Percentiles rank a stretch among this genome's conserved stretches.
These are phyloP conservation scores for Boletus sp. DNA, from an alignment of 768 basidiomycete species.

Conservation along the genomic window DNA sequence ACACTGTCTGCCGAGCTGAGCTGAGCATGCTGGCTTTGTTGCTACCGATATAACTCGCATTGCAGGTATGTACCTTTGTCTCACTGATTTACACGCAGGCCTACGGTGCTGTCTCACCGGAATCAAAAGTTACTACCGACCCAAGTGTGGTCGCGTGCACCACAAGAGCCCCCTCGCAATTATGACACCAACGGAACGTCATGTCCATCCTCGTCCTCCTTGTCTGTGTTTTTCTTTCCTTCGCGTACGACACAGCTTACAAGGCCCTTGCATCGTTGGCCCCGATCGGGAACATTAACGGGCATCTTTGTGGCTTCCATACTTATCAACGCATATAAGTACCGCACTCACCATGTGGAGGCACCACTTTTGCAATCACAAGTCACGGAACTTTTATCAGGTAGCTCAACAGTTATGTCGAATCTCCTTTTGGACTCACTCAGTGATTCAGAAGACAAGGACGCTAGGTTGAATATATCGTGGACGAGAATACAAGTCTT, in stretches of 20 bases:
- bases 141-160: neutral
- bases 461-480: constrained; percentile 50
- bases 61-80: too few species aligned
- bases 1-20: too few species aligned
- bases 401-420: neutral
- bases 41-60: too few species aligned
- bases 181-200: constrained; percentile 2
- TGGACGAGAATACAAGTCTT: constrained; percentile 35
- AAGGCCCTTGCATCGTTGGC: constrained; percentile 31
- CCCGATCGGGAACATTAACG: constrained; percentile 34
- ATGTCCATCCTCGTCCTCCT: too few species aligned
- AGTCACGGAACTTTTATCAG: constrained; percentile 40
- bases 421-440: constrained; percentile 31
- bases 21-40: too few species aligned
- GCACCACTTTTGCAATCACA: constrained; percentile 46
- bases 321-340: constrained; percentile 29
- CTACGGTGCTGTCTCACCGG: neutral
- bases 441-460: constrained; percentile 42
- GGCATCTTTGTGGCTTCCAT: constrained; percentile 38
- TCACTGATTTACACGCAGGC: neutral
- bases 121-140: neutral
- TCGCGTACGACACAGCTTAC: constrained; percentile 27
- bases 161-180: constrained; percentile 4
- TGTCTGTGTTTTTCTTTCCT: too few species aligned
- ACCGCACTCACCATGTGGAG: constrained; percentile 36